Conservation (phyloP, 768 basidiomycete species). For the Lactifluus rugatus region DNA sequence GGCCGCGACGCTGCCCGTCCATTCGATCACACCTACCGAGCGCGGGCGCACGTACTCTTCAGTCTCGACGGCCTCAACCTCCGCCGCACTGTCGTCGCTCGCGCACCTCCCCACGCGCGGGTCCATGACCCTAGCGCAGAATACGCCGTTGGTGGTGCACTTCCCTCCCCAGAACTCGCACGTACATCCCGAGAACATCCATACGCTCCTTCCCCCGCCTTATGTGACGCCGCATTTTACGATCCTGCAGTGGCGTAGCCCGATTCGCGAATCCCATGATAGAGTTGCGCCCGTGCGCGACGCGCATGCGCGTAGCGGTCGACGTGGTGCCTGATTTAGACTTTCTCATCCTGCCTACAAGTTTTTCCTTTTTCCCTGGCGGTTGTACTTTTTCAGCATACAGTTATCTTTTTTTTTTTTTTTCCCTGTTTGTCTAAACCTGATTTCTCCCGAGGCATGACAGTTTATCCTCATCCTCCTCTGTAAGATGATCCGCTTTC, state of each 20-base stretch:
- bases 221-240: slow-evolving; percentile 65
- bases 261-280: slow-evolving; percentile 62
- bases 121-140: slow-evolving; percentile 26
- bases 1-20: slow-evolving; percentile 45
- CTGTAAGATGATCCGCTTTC: not conserved
- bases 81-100: slow-evolving; percentile 27
- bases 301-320: not conserved
- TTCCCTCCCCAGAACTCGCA: slow-evolving; percentile 57
- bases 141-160: slow-evolving; percentile 40
- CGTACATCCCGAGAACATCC: slow-evolving; percentile 47
- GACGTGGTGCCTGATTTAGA: not conserved
- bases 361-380: not conserved
- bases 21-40: slow-evolving; percentile 20
- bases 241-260: slow-evolving; percentile 51
- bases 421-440: not conserved
- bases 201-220: slow-evolving; percentile 62
- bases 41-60: slow-evolving; percentile 16
- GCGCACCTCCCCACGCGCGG: slow-evolving; percentile 31
- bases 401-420: not conserved
- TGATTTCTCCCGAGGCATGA: too few relatives aligned
- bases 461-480: too few relatives aligned
- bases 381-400: too few relatives aligned
- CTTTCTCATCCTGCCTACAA: not conserved
- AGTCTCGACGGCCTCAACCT: slow-evolving; percentile 26
- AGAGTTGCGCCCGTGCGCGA: slow-evolving; percentile 44